Base-by-base conservation (phyloP, 768 basidiomycete species). In the Lactifluus echinatus region DNA sequence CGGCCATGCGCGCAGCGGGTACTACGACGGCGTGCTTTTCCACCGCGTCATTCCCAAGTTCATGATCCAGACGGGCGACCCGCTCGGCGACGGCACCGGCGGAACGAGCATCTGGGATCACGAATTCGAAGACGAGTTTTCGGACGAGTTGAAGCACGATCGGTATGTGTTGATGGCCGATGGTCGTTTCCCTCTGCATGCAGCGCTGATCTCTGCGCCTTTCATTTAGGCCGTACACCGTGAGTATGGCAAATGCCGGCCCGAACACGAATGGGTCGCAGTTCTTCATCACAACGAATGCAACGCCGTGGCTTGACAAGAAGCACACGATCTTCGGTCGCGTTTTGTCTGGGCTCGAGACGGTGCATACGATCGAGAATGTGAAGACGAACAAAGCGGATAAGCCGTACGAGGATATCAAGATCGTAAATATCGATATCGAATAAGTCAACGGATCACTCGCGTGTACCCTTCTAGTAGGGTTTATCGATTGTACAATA, bases 1-100 rank as follows among this genome's bases (percentile, higher is more conserved):
- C 23, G 93, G 91, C 1, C 91, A 94, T 65, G 82, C 90, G 15
- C 78, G 89, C 64, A 89, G 85, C 63, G 84, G 90, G 2, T 98
- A 87, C 73, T 98, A 87, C 66, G 95, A 99, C 68, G 85, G 87
- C 12, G 76, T 96, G 56, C 82, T 97, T 66, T 97, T 98, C 77
- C 96, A 99, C 70, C 88, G 96, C 56, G 90, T 98, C 62, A 99
- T 99, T 68, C 81, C 91, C 59, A 98, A 99, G 73, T 99, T 99
- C 67, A 95, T 95, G 93, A 88, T 96, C 55, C 93, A 96, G 76
- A 95, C 93, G 4, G 93, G 93, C 31, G 93, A 95, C 66, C 93
- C 93, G 2, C 73, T 93, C n/a, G 93, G 90, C 21, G 91, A 96
- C 71, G 93, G 93, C 5, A 94, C 93, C 0, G 93, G 93, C 15